Conservation (phyloP, 2,329 filamentous ascomycete genomes). For the Mycosphaerella arachidis region DNA sequence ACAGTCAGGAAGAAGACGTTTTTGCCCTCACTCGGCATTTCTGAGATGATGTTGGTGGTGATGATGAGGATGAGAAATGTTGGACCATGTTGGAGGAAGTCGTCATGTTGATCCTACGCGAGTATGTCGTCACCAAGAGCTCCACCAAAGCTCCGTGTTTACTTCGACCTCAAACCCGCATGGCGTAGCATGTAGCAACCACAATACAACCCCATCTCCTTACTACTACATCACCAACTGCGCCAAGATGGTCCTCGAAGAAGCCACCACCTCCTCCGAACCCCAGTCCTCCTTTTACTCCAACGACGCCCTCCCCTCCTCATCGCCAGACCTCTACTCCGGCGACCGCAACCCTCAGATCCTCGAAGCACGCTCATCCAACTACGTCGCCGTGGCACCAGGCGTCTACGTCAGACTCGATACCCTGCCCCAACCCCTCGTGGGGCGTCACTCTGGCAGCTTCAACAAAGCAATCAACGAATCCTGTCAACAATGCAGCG, state of each 20-base stretch:
- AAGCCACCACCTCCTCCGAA: conserved; percentile 30
- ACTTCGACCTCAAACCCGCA: background rate
- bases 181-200: background rate
- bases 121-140: background rate
- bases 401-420: conserved; percentile 35
- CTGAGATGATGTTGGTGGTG: background rate
- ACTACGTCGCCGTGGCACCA: conserved; percentile 15
- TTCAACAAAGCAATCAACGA: conserved; percentile 32
- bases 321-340: conserved; percentile 38
- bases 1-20: conserved; percentile 2
- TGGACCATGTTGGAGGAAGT: background rate
- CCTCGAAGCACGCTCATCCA: conserved; percentile 32
- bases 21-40: background rate
- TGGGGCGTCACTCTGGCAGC: conserved; percentile 30
- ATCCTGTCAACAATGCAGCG: conserved; percentile 26
- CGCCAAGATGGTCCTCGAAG: conserved; percentile 39
- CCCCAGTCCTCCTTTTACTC: conserved; percentile 30
- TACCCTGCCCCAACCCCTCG: conserved; percentile 35
- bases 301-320: conserved; percentile 31
- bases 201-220: background rate
- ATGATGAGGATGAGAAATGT: background rate
- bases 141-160: background rate
- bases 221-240: background rate
- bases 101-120: background rate
- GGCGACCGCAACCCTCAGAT: conserved; percentile 33